Percentiles rank a stretch among this genome's conserved stretches.
These are phyloP conservation scores for Zygosaccharomyces lentus DNA, from an alignment of 805 yeast species.

Conservation along the genomic window DNA sequence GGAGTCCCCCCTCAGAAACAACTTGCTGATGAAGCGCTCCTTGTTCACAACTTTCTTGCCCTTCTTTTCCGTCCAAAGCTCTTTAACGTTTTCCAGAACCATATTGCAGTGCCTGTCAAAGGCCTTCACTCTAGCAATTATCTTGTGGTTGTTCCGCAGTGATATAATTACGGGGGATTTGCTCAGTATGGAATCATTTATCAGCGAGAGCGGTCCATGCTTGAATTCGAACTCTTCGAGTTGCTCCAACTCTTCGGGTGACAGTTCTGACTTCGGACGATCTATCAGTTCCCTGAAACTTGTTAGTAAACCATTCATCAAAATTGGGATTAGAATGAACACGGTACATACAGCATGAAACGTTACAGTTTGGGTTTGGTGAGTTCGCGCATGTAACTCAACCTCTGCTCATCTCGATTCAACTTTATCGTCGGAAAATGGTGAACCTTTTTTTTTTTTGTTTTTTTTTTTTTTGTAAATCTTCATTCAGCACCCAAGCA, in stretches of 20 bases:
- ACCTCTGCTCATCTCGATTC: background rate
- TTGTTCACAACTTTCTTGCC: conserved; percentile 55
- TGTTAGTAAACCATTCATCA: background rate
- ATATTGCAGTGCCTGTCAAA: conserved; percentile 95
- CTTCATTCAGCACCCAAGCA: too few relatives aligned
- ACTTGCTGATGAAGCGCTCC: conserved; percentile 80
- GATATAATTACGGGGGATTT: conserved; percentile 80
- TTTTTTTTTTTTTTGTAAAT: background rate
- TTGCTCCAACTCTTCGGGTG: conserved; percentile 71
- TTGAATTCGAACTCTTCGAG: conserved; percentile 86
- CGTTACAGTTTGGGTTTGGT: background rate
- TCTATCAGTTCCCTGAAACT: conserved; percentile 55
- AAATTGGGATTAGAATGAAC: background rate
- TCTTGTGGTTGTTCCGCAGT: conserved; percentile 87
- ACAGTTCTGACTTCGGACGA: conserved; percentile 73
- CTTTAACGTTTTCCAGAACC: conserved; percentile 89
- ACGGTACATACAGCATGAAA: conserved; percentile 7
- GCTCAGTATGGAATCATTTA: conserved; percentile 75
- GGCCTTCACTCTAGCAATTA: conserved; percentile 85
- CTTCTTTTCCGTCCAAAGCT: conserved; percentile 68
- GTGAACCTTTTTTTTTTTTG: background rate
- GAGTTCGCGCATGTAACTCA: background rate
- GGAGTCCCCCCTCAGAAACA: conserved; percentile 93
- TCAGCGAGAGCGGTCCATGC: conserved; percentile 85
- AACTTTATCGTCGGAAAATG: background rate